Evolutionary conservation across 352 stramenopile genomes (phyloP).

Genomic region (Phytophthora cactorum): DNA sequence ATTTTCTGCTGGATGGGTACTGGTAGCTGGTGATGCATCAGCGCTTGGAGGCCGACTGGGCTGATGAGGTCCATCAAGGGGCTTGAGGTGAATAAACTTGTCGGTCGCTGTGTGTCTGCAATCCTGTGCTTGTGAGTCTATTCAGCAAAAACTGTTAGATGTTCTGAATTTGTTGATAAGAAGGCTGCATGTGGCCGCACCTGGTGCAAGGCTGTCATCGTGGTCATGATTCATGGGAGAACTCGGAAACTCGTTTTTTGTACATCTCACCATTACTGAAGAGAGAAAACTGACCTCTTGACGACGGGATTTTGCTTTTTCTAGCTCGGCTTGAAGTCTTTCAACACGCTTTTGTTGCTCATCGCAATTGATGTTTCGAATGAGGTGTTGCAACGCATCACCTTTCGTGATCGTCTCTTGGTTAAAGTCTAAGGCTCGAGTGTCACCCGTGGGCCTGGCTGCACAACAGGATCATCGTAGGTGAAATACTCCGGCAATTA

Average conservation of each 20-base stretch:
- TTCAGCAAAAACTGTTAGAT: constrained; percentile 5
- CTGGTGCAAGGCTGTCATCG: constrained; percentile 1
- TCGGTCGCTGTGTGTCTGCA: not conserved
- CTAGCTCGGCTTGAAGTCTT: constrained; percentile 40
- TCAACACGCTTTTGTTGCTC: constrained; percentile 50
- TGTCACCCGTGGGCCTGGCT: constrained; percentile 2
- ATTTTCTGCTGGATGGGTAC: constrained; percentile 1
- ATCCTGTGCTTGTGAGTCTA: constrained; percentile 7
- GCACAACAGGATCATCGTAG: not conserved
- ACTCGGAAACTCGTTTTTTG: not conserved
- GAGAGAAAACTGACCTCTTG: constrained; percentile 9
- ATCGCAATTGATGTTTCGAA: constrained; percentile 35
- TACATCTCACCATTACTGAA: not conserved
- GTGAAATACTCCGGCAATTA: not conserved
- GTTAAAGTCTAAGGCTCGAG: not conserved
- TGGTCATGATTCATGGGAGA: not conserved
- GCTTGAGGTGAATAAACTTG: constrained; percentile 13
- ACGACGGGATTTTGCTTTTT: constrained; percentile 33
- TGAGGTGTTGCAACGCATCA: constrained; percentile 32
- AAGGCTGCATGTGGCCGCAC: not conserved
- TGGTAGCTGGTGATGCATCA: constrained; percentile 2
- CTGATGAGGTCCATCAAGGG: constrained; percentile 1
- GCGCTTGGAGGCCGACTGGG: not conserved
- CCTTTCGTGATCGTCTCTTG: constrained; percentile 12
- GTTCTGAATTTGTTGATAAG: not conserved